A percentile compares a stretch with the other conserved stretches of the same genome.
Conservation (phyloP, 768 basidiomycete species). For the Symmetrospora coprosmae region DNA sequence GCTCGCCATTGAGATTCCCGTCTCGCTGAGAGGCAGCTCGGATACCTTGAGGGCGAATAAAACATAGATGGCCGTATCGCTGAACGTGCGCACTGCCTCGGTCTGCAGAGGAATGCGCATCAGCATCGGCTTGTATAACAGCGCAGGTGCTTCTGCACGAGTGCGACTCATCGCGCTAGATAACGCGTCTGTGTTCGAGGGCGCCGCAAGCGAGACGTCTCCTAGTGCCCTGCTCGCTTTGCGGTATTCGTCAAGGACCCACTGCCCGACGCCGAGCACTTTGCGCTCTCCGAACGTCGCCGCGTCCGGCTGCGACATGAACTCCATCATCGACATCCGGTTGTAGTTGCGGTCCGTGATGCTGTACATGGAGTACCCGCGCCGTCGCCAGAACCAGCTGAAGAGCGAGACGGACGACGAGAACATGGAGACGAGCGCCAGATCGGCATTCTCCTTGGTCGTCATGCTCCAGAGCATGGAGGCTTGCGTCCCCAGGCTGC, state of each 20-base stretch:
- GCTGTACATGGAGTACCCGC: background rate
- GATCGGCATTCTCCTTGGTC: background rate
- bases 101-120: background rate
- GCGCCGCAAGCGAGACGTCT: slow-evolving; percentile 5
- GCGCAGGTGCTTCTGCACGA: background rate
- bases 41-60: slow-evolving; percentile 12
- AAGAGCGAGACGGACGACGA: background rate
- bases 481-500: background rate
- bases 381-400: background rate
- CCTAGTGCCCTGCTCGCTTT: slow-evolving; percentile 9
- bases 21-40: background rate
- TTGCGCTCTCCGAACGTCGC: slow-evolving; percentile 10
- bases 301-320: background rate
- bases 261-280: slow-evolving; percentile 14
- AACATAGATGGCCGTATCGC: slow-evolving; percentile 11
- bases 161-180: background rate
- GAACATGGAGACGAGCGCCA: background rate
- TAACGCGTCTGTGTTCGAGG: background rate
- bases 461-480: slow-evolving; percentile 13
- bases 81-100: slow-evolving; percentile 2
- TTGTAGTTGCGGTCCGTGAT: slow-evolving; percentile 12
- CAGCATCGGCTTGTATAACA: background rate
- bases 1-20: slow-evolving; percentile 5
- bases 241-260: slow-evolving; percentile 3
- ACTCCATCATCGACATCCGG: slow-evolving; percentile 7